Evolutionary conservation across 179 eudicot species (phyloP).

Genomic region (Heliamphora pulchella): DNA sequence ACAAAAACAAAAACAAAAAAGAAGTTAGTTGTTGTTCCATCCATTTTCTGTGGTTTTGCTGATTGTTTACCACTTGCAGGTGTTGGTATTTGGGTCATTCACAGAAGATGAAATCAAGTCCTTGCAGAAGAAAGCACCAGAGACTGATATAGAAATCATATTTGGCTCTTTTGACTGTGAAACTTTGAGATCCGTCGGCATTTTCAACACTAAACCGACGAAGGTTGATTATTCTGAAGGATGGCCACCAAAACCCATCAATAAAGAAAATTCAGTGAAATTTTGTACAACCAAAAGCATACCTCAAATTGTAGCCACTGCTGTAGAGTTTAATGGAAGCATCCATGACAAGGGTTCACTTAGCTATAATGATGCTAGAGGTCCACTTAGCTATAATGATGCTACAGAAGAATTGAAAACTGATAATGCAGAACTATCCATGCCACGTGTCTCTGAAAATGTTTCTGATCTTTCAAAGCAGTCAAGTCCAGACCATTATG

Average conservation of each 20-base stretch:
- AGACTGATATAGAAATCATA: constrained; percentile 38
- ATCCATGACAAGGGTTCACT: constrained; percentile 17
- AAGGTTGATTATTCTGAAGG: constrained; percentile 25
- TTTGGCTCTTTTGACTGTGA: constrained; percentile 63
- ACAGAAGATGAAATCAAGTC: constrained; percentile 66
- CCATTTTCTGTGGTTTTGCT: not conserved
- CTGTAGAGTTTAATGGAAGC: constrained; percentile 37
- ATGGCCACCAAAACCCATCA: constrained; percentile 18
- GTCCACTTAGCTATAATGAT: constrained; percentile 21
- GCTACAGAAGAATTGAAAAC: constrained; percentile 27
- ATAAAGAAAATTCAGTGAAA: constrained; percentile 21
- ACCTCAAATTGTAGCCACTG: constrained; percentile 18
- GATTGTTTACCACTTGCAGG: constrained; percentile 25
- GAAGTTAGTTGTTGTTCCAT: no score
- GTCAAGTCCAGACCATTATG: constrained; percentile 13
- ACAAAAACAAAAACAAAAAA: no score
- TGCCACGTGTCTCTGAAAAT: constrained; percentile 20
- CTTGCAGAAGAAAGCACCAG: constrained; percentile 33
- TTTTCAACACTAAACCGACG: constrained; percentile 26
- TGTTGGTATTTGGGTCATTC: constrained; percentile 72
- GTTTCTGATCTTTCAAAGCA: constrained; percentile 22
- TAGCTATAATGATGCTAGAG: constrained; percentile 25
- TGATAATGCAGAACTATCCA: constrained; percentile 27
- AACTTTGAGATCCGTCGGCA: constrained; percentile 37
- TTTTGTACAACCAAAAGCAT: constrained; percentile 19